Conservation (phyloP, 306 rosid species). For the Trifolium dubium region DNA sequence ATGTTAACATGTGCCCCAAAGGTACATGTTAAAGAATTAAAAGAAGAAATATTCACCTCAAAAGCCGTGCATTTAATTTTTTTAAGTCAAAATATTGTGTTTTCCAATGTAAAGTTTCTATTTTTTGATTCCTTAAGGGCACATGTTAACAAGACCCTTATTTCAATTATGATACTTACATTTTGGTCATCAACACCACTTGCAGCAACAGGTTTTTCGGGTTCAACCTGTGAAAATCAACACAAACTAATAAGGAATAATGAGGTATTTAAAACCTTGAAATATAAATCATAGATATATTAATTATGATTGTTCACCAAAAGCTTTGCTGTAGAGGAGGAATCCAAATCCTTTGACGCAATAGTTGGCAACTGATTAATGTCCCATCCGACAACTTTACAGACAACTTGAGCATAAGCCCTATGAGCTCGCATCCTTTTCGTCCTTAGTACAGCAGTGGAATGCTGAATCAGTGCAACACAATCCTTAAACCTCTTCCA, state of each 20-base stretch:
- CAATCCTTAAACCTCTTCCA: constrained; percentile 69
- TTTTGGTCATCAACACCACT: constrained; percentile 10
- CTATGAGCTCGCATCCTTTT: constrained; percentile 60
- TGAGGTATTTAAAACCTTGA: background rate
- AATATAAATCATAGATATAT: constrained; percentile 20
- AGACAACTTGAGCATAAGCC: constrained; percentile 64
- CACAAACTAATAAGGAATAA: constrained; percentile 31
- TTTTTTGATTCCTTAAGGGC: too few relatives aligned
- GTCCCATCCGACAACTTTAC: constrained; percentile 76
- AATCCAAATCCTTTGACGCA: constrained; percentile 56
- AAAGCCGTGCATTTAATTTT: too few relatives aligned
- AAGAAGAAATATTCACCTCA: too few relatives aligned
- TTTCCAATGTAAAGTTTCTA: too few relatives aligned
- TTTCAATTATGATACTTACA: constrained; percentile 32
- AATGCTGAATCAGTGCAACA: constrained; percentile 62
- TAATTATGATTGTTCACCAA: constrained; percentile 37
- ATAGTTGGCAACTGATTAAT: constrained; percentile 55
- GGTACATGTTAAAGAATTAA: too few relatives aligned
- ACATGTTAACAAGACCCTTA: too few relatives aligned
- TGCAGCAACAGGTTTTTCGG: constrained; percentile 33
- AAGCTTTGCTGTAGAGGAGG: constrained; percentile 34
- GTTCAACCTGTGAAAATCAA: constrained; percentile 43
- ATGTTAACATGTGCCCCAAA: too few relatives aligned
- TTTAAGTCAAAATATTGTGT: too few relatives aligned
- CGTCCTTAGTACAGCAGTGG: constrained; percentile 50